These are phyloP conservation scores for Knufia petricola DNA, from an alignment of 2,329 filamentous ascomycete genomes.

Conservation along the genomic window DNA sequence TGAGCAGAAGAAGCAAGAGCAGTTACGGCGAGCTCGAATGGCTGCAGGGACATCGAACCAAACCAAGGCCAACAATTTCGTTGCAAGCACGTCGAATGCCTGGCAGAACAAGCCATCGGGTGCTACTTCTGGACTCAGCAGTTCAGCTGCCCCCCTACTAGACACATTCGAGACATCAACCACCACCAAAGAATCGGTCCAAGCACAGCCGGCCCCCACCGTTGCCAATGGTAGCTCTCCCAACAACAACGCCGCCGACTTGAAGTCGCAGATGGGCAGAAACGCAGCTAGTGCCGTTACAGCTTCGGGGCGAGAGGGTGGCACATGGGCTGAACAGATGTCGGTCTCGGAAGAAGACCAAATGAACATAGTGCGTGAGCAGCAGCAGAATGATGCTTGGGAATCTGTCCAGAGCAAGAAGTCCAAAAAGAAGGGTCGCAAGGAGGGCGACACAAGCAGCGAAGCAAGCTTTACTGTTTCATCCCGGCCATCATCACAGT, in stretches of 20 bases:
- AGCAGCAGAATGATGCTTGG: slow-evolving; percentile 46
- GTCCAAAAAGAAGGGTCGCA: slow-evolving; percentile 42
- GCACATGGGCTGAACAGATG: slow-evolving; percentile 36
- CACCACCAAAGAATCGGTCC: slow-evolving; percentile 13
- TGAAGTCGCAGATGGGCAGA: slow-evolving; percentile 15
- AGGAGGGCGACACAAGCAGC: slow-evolving; percentile 34
- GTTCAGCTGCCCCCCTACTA: slow-evolving; percentile 25
- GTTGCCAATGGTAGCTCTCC: slow-evolving; percentile 8
- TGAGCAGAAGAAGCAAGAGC: slow-evolving; percentile 67
- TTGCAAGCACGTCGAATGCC: slow-evolving; percentile 42
- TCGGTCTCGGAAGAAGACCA: slow-evolving; percentile 48
- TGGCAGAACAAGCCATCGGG: slow-evolving; percentile 38
- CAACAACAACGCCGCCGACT: slow-evolving; percentile 9
- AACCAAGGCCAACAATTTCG: slow-evolving; percentile 54
- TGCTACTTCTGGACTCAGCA: slow-evolving; percentile 21
- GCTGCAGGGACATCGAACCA: slow-evolving; percentile 74
- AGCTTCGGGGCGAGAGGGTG: slow-evolving; percentile 14
- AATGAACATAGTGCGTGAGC: slow-evolving; percentile 44
- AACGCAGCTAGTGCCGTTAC: slow-evolving; percentile 13
- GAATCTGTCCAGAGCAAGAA: slow-evolving; percentile 51
- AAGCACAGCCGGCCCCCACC: slow-evolving; percentile 11
- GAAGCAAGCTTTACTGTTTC: slow-evolving; percentile 30
- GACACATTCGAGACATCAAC: slow-evolving; percentile 31
- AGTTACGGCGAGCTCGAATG: slow-evolving; percentile 70
- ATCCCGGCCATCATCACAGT: neutral